Evolutionary conservation across 1,284 basidiomycete genomes (phyloP).

Genomic region (Phylloboletellus chloephorus): DNA sequence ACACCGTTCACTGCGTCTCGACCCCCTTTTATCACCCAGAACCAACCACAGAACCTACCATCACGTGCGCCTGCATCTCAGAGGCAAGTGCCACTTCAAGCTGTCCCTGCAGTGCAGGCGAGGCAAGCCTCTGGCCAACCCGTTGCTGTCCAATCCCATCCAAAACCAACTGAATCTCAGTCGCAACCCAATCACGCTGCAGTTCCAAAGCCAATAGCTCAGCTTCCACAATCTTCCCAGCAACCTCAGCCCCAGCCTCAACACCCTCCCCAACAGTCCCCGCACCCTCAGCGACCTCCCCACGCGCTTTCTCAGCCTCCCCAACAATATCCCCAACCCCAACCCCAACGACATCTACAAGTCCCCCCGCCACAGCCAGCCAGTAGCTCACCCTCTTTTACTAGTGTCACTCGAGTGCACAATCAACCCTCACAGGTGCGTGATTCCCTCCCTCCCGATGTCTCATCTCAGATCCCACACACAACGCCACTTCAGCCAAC

Average conservation of each 20-base stretch:
- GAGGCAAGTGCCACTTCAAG: conserved; percentile 10
- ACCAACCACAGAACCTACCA: conserved; percentile 4
- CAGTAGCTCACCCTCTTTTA: not conserved
- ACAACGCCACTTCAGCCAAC: not conserved
- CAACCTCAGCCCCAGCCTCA: not conserved
- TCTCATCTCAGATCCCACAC: conserved; percentile 1
- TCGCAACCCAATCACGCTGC: not conserved
- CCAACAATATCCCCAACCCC: not conserved
- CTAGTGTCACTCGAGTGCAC: conserved; percentile 4
- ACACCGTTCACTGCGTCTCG: conserved; percentile 4
- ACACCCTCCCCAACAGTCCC: not conserved
- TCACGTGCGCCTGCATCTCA: conserved; percentile 4
- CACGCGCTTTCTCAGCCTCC: not conserved
- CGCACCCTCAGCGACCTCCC: not conserved
- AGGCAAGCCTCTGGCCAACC: not conserved
- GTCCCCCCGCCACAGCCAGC: not conserved
- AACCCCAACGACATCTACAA: conserved; percentile 3
- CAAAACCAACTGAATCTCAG: conserved; percentile 2
- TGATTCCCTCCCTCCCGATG: not conserved
- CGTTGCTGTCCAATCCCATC: not conserved
- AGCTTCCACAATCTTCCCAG: not conserved
- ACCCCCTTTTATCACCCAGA: conserved; percentile 1
- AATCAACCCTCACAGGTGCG: conserved; percentile 7
- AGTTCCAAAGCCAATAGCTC: not conserved
- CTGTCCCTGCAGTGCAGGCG: not conserved